Evolutionary conservation across 1,139 yeast genomes (phyloP), one percentile per base, ranked within the genome.

Genomic region (Candida sp.): DNA sequence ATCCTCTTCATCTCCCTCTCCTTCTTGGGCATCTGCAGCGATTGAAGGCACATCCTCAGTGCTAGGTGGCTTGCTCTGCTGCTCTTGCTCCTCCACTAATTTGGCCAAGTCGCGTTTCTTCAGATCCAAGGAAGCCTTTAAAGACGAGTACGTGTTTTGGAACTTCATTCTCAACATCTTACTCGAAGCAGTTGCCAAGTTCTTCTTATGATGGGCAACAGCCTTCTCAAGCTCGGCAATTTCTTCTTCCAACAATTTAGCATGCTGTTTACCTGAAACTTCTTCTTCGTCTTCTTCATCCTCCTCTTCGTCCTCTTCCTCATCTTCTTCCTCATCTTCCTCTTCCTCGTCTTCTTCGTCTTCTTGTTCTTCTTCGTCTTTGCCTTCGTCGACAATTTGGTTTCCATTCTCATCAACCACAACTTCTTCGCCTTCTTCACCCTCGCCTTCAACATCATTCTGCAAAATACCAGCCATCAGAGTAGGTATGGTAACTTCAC

Each of bases 111-210:
- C 94, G 53, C 88, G 78, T 71, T 83, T 84, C 75, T 94, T 94
- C 63, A 84, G 80, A 52, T 92, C 97, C 54, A 93, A 78, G 57
- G 96, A 97, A 47, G 87, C 86, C 67, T 86, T 88, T 61, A 96
- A 79, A 52, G 93, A 87, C 53, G 81, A 81, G 53, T 91, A 88
- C 50, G 90, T 91, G 58, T 89, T 96, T 61, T 88, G 81, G 66
- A 92, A 89, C 71, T 98, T 87, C 70, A 88, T 90, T 66, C 88
- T 86, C 84, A 94, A 80, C 74, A 94, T 88, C 61, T 93, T 93
- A 66, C 92, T 92, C 17, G 93, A 84, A 2, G 96, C 93, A 52
- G 87, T 86, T 17, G 80, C 83, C 46, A 91, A 82, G 59, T 90
- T 94, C 49, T 80, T 80, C 63, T 84, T 84, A 63, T 93, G 94